Evolutionary conservation across 2,329 filamentous ascomycete species (phyloP), one percentile per base, ranked within the genome.

Genomic region (Phialophora tarda): DNA sequence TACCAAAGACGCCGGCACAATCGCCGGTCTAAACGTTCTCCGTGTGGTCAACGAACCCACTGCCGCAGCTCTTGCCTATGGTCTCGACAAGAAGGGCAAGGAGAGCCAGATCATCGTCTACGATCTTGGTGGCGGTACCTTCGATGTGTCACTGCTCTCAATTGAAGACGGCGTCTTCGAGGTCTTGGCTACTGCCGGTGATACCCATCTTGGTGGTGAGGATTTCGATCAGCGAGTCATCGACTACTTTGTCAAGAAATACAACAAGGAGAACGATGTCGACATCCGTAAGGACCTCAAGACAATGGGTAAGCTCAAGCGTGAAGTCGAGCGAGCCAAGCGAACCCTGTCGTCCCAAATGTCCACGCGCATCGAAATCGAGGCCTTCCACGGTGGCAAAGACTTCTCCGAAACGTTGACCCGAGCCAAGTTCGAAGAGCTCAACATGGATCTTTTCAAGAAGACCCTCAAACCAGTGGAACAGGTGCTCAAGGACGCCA

Each of bases 241-340:
- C 85, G 92, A 91, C 86, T 87, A 94, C 88, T 92, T 98, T 79
- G 89, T 90, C 85, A 97, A 98, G 90, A 85, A 87, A 75, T 98
- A 96, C 89, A 98, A 98, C 90, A 97, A 97, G 90, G 95, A 97
- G 88, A 87, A 97, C 86, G 83, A 82, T 75, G 92, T 96, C 73
- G 93, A 99, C 75, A 88, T 98, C 78, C 91, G 89, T 83, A 96
- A 96, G 86, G 93, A 98, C 78, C 83, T 90, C 73, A 97, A 97
- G 91, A 90, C 94, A 73, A 98, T 98, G 93, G 92, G 93, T 84
- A 99, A 98, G 86, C 88, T 99, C 75, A 98, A 98, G 92, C 93
- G 95, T 76, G 95, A 98, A 83, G 94, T 95, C 74, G 95, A 99
- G 83, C 97, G 97, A 89, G 95, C 95, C 83, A 99, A 99, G 91